phyloP scores from a whole-genome alignment of 768 basidiomycete species.

The Phaffia australis region DNA sequence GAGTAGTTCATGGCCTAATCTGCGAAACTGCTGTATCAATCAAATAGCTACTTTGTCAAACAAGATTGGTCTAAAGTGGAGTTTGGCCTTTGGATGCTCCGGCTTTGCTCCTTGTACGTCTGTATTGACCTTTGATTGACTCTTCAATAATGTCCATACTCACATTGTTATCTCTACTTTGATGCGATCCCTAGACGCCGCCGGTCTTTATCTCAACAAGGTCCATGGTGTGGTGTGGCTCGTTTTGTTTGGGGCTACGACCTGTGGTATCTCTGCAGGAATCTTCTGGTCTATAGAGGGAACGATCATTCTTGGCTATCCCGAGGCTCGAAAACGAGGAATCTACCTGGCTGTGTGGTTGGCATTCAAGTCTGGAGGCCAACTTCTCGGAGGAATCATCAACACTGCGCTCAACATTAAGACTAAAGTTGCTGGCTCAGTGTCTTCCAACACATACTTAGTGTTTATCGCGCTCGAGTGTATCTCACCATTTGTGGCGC shows the following conservation, averaged over 20 bases:
- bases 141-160: background rate
- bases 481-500: conserved; percentile 11
- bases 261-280: conserved; percentile 33
- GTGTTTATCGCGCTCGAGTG: conserved; percentile 23
- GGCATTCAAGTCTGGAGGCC: conserved; percentile 28
- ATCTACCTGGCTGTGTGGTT: conserved; percentile 34
- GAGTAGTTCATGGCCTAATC: background rate
- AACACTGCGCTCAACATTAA: conserved; percentile 33
- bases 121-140: background rate
- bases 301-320: conserved; percentile 36
- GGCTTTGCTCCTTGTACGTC: background rate
- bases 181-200: conserved; percentile 24
- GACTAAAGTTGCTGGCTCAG: conserved; percentile 1
- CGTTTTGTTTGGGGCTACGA: conserved; percentile 30
- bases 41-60: background rate
- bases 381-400: conserved; percentile 31
- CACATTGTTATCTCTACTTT: background rate
- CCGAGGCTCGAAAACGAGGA: conserved; percentile 30
- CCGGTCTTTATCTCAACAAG: conserved; percentile 33
- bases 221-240: conserved; percentile 31
- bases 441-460: conserved; percentile 17
- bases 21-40: background rate
- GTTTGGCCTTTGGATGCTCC: background rate
- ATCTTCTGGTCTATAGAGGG: conserved; percentile 29
- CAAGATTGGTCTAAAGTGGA: background rate